phyloP scores from a whole-genome alignment of 306 rosid genomes.

The Astragalus membranaceus region DNA sequence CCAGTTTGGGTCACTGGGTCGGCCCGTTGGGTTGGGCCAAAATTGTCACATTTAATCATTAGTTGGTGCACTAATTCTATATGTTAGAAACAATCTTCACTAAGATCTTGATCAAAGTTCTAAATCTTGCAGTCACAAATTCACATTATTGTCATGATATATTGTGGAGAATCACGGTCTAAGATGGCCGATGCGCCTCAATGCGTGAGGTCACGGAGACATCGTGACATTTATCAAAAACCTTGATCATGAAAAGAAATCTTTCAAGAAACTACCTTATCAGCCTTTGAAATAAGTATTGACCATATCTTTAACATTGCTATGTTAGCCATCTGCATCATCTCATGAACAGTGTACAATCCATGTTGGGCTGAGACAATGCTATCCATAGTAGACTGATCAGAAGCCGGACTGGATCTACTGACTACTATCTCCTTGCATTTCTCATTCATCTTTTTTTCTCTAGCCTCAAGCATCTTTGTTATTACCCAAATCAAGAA shows the following conservation, averaged over 20 bases:
- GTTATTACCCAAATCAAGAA: slow-evolving; percentile 53
- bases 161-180: too few species aligned
- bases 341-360: slow-evolving; percentile 51
- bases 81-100: background rate
- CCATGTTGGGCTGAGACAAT: slow-evolving; percentile 85
- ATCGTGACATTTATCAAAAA: too few species aligned
- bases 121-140: too few species aligned
- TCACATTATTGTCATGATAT: too few species aligned
- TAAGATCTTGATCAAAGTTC: too few species aligned
- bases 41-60: too few species aligned
- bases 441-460: slow-evolving; percentile 24
- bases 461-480: slow-evolving; percentile 58
- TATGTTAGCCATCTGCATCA: slow-evolving; percentile 58
- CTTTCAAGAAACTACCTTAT: slow-evolving; percentile 47
- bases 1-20: too few species aligned
- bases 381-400: slow-evolving; percentile 62
- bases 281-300: slow-evolving; percentile 63
- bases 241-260: background rate
- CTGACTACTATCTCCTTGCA: slow-evolving; percentile 62
- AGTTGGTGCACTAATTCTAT: background rate
- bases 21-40: too few species aligned
- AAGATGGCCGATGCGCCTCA: too few species aligned
- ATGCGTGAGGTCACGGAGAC: too few species aligned
- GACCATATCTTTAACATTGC: slow-evolving; percentile 73
- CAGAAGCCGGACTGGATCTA: slow-evolving; percentile 35